Evolutionary conservation across 2,329 filamentous ascomycete genomes (phyloP).

Genomic region (Rachicladosporium sp.): DNA sequence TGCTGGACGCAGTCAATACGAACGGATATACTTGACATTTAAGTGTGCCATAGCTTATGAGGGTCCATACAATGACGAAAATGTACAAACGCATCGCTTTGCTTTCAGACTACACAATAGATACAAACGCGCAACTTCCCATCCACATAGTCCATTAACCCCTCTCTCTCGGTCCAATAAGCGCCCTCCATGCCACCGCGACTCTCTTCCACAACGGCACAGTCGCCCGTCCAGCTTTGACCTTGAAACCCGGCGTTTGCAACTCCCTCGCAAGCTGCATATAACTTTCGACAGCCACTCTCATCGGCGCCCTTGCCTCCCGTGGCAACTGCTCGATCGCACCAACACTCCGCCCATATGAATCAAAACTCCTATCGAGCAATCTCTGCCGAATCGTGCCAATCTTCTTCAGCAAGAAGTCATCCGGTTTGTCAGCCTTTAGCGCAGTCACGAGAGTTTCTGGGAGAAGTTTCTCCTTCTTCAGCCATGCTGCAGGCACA

Average conservation of each 20-base stretch:
- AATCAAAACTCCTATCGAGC: slow-evolving; percentile 49
- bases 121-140: too few relatives aligned
- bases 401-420: slow-evolving; percentile 34
- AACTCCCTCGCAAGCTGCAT: slow-evolving; percentile 62
- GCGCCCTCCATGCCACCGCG: slow-evolving; percentile 48
- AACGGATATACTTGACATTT: too few relatives aligned
- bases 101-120: too few relatives aligned
- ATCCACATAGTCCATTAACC: too few relatives aligned
- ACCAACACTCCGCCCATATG: slow-evolving; percentile 43
- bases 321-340: slow-evolving; percentile 50
- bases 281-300: slow-evolving; percentile 61
- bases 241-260: slow-evolving; percentile 31
- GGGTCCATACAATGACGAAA: too few relatives aligned
- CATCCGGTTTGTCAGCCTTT: slow-evolving; percentile 5
- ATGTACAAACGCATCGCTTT: too few relatives aligned
- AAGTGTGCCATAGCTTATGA: too few relatives aligned
- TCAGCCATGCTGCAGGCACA: slow-evolving; percentile 52
- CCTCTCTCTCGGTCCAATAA: too few relatives aligned
- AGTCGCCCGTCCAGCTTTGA: slow-evolving; percentile 34
- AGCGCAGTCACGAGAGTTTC: slow-evolving; percentile 37
- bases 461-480: slow-evolving; percentile 42
- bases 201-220: slow-evolving; percentile 38
- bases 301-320: slow-evolving; percentile 49
- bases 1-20: too few relatives aligned
- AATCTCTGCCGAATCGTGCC: slow-evolving; percentile 41